Evolutionary conservation across 768 basidiomycete species (phyloP), one percentile per base, ranked within the genome.

Genomic region (Phaffia tasmanica): DNA sequence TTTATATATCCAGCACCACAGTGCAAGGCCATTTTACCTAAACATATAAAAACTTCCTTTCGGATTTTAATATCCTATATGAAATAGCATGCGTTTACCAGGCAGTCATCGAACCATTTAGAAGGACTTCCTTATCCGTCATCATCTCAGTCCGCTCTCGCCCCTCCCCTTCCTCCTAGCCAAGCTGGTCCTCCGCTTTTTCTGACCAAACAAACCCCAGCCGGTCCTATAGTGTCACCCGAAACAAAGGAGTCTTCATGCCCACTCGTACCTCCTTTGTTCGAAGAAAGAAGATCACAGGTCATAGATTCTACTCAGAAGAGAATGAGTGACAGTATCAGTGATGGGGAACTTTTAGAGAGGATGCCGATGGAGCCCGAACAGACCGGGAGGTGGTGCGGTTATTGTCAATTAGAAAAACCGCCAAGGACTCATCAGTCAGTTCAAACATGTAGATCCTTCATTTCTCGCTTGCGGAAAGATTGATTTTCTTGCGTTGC

Each of bases 361-460:
- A 19, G 66, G 2, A 32, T 53, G 3, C 66, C 66, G 29, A 21
- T 29, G 3, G 27, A 61, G 19, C 66, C 66, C 7, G 66, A 67
- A 27, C 51, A 46, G 21, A 30, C 42, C 14, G 48, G 47, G 8
- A 21, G 61, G 21, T 67, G 66, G 66, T 67, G 66, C 47, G 30
- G 60, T 0, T 63, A 48, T 35, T 67, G 66, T 16, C n/a, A 63
- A 15, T 19, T 57, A 7, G 25, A 56, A 3, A 62, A 58, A 25
- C 66, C 66, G 2, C 42, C 50, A 30, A 23, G 66, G 23, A 19
- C 61, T 23, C 66, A 67, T 51, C 66, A 67, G 35, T 67, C 61
- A 30, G 59, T 61, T 25, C n/a, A 6, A 29, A 46, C 29, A 8
- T 8, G 9, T 21, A 3, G 21, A 11, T 47, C 19, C 19, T 25